A percentile compares a stretch with the other conserved stretches of the same genome.
Conservation (phyloP, 2,329 filamentous ascomycete genomes). For the Fusarium brachygibbosum region DNA sequence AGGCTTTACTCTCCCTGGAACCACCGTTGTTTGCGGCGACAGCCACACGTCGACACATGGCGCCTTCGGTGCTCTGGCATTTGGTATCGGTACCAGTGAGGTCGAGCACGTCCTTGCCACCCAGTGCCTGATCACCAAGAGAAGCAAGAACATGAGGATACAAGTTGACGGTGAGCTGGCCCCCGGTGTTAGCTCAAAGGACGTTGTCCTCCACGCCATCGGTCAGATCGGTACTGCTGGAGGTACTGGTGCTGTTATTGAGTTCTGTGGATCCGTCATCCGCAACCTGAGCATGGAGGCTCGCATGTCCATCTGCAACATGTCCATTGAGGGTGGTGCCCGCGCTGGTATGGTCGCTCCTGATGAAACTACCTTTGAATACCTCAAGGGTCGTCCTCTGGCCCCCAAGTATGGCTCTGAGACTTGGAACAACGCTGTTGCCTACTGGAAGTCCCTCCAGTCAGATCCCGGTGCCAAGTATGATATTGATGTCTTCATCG, state of each 20-base stretch:
- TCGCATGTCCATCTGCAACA: constrained; percentile 99
- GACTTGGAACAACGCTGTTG: constrained; percentile 89
- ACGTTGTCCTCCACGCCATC: constrained; percentile 93
- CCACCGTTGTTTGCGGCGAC: constrained; percentile 97
- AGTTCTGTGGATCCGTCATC: constrained; percentile 97
- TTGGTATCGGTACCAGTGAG: constrained; percentile 97
- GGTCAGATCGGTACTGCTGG: constrained; percentile 95
- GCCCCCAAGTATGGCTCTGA: constrained; percentile 86
- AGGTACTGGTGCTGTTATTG: constrained; percentile 93
- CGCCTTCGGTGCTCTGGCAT: constrained; percentile 93
- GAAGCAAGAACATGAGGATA: constrained; percentile 99
- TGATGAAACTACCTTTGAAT: constrained; percentile 93
- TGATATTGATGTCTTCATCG: constrained; percentile 89
- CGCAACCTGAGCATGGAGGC: constrained; percentile 93
- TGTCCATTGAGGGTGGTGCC: constrained; percentile 97
- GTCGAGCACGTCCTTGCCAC: constrained; percentile 98
- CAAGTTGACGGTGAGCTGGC: constrained; percentile 92
- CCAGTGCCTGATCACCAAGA: constrained; percentile 92
- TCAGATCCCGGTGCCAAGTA: constrained; percentile 91
- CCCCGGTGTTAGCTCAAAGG: constrained; percentile 95
- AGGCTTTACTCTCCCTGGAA: constrained; percentile 96
- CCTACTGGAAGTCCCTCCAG: constrained; percentile 88
- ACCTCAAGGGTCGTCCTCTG: constrained; percentile 90
- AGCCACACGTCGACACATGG: constrained; percentile 98
- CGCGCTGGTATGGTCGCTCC: constrained; percentile 97